phyloP scores from a whole-genome alignment of 139 green algal genomes.

The Tetradesmus lagerheimii region DNA sequence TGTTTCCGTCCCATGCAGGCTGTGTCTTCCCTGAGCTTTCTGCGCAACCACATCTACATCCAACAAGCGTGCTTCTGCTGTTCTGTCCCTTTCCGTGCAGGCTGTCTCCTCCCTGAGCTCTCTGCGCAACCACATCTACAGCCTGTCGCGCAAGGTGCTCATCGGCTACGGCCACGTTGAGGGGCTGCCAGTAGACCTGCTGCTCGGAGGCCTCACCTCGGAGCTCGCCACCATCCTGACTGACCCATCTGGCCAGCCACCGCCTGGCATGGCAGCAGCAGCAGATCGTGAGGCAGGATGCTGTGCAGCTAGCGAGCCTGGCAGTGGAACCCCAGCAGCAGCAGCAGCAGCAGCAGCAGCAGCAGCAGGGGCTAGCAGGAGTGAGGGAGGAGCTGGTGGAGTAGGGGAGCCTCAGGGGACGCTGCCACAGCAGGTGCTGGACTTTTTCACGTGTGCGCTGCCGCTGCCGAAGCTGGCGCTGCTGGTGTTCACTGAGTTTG shows the following conservation, averaged over 20 bases:
- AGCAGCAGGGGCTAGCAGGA: too few species aligned
- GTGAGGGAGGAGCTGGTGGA: background rate
- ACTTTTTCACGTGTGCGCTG: conserved; percentile 58
- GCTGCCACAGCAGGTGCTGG: conserved; percentile 46
- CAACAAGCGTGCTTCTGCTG: too few species aligned
- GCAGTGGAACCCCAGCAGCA: background rate
- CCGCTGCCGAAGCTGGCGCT: conserved; percentile 63
- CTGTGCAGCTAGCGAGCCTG: background rate
- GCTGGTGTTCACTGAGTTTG: conserved; percentile 69
- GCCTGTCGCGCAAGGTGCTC: conserved; percentile 57
- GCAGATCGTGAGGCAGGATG: background rate
- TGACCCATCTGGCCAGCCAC: background rate
- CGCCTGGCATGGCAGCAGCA: background rate
- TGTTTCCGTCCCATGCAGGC: conserved; percentile 14
- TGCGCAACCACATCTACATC: conserved; percentile 68
- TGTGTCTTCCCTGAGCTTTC: background rate
- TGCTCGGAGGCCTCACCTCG: conserved; percentile 62
- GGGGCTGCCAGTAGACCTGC: conserved; percentile 62
- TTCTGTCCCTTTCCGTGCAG: conserved; percentile 6
- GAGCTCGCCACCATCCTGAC: conserved; percentile 61
- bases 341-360: background rate
- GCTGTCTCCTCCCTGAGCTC: background rate
- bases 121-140: conserved; percentile 66
- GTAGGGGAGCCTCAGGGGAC: background rate
- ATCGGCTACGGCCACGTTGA: conserved; percentile 54